Conservation (phyloP, 2,329 filamentous ascomycete species). For the Cladosporium sp. region DNA sequence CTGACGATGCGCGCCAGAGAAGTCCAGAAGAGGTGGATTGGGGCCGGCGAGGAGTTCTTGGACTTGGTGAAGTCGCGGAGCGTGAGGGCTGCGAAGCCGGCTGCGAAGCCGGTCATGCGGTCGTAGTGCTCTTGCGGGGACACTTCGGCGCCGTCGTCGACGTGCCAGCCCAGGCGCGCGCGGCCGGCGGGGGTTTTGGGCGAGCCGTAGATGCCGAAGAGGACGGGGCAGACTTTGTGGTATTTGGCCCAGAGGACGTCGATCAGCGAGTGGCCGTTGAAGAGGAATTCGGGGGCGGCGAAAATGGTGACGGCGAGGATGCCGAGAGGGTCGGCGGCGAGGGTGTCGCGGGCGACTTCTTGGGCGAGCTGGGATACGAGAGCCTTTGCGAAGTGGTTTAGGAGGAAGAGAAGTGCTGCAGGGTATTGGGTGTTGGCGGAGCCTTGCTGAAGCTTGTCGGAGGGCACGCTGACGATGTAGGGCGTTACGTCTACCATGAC, state of each 20-base stretch:
- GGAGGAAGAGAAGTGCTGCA: slow-evolving; percentile 58
- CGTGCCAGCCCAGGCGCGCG: slow-evolving; percentile 65
- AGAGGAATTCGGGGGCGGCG: slow-evolving; percentile 52
- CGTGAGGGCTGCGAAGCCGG: slow-evolving; percentile 76
- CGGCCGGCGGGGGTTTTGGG: slow-evolving; percentile 67
- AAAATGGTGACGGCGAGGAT: slow-evolving; percentile 70
- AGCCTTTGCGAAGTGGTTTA: slow-evolving; percentile 70
- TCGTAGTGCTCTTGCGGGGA: slow-evolving; percentile 60
- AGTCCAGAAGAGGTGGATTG: slow-evolving; percentile 75
- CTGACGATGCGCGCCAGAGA: slow-evolving; percentile 70
- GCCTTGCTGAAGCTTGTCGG: not conserved
- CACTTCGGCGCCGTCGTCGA: slow-evolving; percentile 27
- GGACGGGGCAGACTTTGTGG: slow-evolving; percentile 69
- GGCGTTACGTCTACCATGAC: slow-evolving; percentile 23
- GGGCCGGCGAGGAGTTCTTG: slow-evolving; percentile 64
- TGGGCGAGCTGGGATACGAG: slow-evolving; percentile 56
- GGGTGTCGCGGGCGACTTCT: slow-evolving; percentile 35
- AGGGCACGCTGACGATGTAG: slow-evolving; percentile 37
- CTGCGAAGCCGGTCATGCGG: slow-evolving; percentile 75
- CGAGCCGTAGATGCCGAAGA: slow-evolving; percentile 75
- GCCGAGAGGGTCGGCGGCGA: slow-evolving; percentile 67
- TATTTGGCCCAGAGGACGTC: slow-evolving; percentile 87
- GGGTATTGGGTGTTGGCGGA: slow-evolving; percentile 33
- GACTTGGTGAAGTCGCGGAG: slow-evolving; percentile 74
- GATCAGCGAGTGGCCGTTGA: slow-evolving; percentile 64